Evolutionary conservation across 257 asterid genomes (phyloP), one percentile per base, ranked within the genome.

Genomic region (Linaria vulgaris): DNA sequence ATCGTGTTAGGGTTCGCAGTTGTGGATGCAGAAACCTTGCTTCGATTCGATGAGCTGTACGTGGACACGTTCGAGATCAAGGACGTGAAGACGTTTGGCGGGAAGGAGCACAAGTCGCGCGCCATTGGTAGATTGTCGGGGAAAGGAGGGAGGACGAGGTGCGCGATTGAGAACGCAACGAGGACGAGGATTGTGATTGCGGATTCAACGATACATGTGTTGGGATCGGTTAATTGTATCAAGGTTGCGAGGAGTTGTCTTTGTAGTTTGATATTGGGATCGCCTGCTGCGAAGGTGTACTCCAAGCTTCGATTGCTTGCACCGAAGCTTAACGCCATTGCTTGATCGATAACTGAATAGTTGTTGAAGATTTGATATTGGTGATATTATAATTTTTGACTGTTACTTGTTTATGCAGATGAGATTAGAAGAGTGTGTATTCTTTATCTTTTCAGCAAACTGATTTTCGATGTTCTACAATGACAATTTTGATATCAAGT

Each of bases 91-190:
- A 81, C 82, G 0, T 63, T 81, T 21, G 58, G 69, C 7, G 87
- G 87, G 10, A 34, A 34, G 17, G 87, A 81, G 51, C 87, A 81
- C 62, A 51, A 75, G 61, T 81, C 84, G 0, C 67, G 87, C 50
- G 87, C 87, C 9, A 81, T 81, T 25, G 87, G 87, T 9, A 78
- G 87, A 52, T 34, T 81, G 34, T 75, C 82, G 0, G 87, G 87
- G 3, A 81, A 75, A 53, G 79, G 80, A 31, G 87, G 87, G 11
- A 81, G 72, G 58, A 81, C 87, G 0, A 81, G 76, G 72, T 78
- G 72, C 54, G 84, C 87, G 0, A 78, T 81, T 19, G 84, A 70
- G 59, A 70, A 70, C 30, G 62, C 75, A 0, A 62, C 64, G 16
- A 43, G 19, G 13, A 62, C 65, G 4, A 43, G 75, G 37, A 70